A percentile compares a stretch with the other conserved stretches of the same genome.
phyloP scores from a whole-genome alignment of 805 yeast genomes.

The Teunomyces pallodes region DNA sequence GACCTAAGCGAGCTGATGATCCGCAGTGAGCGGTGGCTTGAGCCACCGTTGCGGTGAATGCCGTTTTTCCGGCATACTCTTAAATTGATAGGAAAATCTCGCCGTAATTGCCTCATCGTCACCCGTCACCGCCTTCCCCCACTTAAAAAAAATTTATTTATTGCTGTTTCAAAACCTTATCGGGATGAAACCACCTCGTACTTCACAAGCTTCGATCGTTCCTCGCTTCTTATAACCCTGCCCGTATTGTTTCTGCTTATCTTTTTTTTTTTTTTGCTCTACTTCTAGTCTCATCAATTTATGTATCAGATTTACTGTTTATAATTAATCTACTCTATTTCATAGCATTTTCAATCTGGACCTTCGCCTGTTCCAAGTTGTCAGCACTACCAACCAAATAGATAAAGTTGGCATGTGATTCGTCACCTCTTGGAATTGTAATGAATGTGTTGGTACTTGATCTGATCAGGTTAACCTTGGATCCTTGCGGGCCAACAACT shows the following conservation, averaged over 20 bases:
- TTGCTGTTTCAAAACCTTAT: not conserved
- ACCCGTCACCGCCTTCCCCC: not conserved
- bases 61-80: not conserved
- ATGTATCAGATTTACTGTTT: not conserved
- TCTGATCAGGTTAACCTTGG: slow-evolving; percentile 61
- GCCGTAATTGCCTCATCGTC: not conserved
- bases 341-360: slow-evolving; percentile 10
- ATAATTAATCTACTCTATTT: slow-evolving; percentile 1
- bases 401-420: slow-evolving; percentile 51
- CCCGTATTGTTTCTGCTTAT: not conserved
- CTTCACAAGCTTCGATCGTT: not conserved
- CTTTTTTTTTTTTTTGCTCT: not conserved
- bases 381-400: slow-evolving; percentile 59
- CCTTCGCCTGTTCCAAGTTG: slow-evolving; percentile 40
- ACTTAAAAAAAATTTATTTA: not conserved
- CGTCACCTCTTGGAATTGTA: slow-evolving; percentile 59
- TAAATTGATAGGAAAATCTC: not conserved
- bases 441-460: slow-evolving; percentile 55
- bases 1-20: too few species aligned
- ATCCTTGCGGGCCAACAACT: slow-evolving; percentile 77
- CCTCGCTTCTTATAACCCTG: not conserved
- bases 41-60: slow-evolving; percentile 7
- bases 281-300: not conserved
- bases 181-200: not conserved
- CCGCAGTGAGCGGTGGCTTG: slow-evolving; percentile 1